Conservation (phyloP, 139 green algal genomes). For the Spirogloea muscicola region DNA sequence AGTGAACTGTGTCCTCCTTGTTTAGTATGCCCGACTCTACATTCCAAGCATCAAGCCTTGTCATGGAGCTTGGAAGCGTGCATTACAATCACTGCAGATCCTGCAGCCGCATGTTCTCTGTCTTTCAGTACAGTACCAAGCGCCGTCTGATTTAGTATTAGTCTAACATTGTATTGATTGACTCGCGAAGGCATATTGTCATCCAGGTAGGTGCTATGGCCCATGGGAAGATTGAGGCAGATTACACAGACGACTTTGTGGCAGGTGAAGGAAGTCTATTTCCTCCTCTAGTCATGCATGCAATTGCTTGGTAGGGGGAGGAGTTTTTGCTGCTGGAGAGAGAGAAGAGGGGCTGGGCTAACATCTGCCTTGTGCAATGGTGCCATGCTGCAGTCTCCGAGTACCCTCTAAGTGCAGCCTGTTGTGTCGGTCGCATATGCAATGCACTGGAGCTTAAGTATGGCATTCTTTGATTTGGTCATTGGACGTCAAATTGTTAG, state of each 20-base stretch:
- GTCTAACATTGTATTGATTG: too few species aligned
- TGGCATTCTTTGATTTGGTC: conserved; percentile 64
- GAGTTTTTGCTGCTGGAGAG: neutral
- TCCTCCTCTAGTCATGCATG: neutral
- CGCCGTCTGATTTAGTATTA: too few species aligned
- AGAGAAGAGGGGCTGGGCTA: neutral
- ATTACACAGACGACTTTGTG: conserved; percentile 70
- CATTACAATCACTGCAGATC: too few species aligned
- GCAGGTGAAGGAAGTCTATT: conserved; percentile 8
- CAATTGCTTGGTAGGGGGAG: neutral
- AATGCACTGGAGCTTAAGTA: conserved; percentile 86
- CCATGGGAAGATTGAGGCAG: conserved; percentile 82
- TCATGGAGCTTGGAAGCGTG: too few species aligned
- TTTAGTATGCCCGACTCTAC: too few species aligned
- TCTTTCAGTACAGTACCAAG: too few species aligned
- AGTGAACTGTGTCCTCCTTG: too few species aligned
- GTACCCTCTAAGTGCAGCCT: conserved; percentile 86
- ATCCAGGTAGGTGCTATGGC: conserved; percentile 79
- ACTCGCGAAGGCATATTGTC: too few species aligned
- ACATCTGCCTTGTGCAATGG: too few species aligned
- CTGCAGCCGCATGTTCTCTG: too few species aligned
- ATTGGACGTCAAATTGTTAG: too few species aligned
- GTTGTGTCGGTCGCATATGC: conserved; percentile 76
- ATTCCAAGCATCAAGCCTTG: too few species aligned
- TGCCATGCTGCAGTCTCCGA: conserved; percentile 81